Conservation (phyloP, 768 basidiomycete species). For the Lactarius tabidus region DNA sequence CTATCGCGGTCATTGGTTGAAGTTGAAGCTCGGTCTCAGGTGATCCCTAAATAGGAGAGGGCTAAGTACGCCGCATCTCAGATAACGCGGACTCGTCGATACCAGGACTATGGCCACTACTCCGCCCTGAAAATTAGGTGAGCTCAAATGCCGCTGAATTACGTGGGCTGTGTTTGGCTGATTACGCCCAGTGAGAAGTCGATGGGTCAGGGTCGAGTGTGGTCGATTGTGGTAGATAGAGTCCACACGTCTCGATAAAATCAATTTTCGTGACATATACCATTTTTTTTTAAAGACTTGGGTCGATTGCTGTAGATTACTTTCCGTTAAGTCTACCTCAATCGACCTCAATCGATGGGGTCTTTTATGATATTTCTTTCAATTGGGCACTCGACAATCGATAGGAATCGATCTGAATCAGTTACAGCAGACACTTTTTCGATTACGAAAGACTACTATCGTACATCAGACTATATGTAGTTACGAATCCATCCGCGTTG, state of each 20-base stretch:
- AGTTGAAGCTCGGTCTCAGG: constrained; percentile 45
- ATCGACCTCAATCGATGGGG: neutral
- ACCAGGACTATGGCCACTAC: constrained; percentile 70
- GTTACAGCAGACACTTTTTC: too few relatives aligned
- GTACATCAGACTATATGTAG: neutral
- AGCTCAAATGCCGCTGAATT: constrained; percentile 24
- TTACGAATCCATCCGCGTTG: too few relatives aligned
- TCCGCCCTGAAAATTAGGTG: constrained; percentile 79
- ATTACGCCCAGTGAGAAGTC: neutral
- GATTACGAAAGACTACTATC: neutral
- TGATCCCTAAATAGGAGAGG: constrained; percentile 21
- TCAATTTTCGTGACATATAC: too few relatives aligned
- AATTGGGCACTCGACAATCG: too few relatives aligned
- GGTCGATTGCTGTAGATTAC: neutral
- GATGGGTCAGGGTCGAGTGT: too few relatives aligned
- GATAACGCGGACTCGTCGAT: constrained; percentile 79
- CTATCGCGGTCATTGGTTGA: constrained; percentile 85
- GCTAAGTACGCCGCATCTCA: constrained; percentile 30
- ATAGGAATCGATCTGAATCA: too few relatives aligned
- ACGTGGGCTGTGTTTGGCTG: constrained; percentile 24
- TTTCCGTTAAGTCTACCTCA: neutral
- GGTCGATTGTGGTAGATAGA: too few relatives aligned
- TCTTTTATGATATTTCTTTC: neutral
- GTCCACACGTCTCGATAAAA: too few relatives aligned
- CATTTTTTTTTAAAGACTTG: too few relatives aligned